A percentile compares a stretch with the other conserved stretches of the same genome.
Evolutionary conservation across 306 rosid genomes (phyloP).

Genomic region (Albizia julibrissin): DNA sequence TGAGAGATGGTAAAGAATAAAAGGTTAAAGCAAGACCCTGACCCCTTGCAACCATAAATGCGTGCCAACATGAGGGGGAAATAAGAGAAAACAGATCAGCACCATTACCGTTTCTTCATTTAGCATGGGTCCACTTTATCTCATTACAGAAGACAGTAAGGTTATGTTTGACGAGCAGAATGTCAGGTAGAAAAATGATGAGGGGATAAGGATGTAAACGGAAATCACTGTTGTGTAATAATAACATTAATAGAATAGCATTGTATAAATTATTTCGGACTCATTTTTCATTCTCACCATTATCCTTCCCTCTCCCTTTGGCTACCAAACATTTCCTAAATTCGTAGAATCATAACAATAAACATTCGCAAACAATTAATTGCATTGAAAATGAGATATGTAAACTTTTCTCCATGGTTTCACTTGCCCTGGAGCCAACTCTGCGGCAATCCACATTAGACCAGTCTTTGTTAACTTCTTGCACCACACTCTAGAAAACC

Average conservation of each 20-base stretch:
- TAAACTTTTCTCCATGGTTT: neutral
- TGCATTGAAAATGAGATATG: neutral
- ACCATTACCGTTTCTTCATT: neutral
- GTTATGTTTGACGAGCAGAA: neutral
- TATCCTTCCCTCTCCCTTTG: neutral
- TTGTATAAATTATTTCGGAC: neutral
- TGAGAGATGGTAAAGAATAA: neutral
- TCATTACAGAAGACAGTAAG: neutral
- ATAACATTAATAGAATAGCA: neutral
- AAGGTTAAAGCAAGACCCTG: neutral
- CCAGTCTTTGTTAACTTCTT: neutral
- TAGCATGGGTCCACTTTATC: neutral
- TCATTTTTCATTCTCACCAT: neutral
- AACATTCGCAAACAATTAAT: neutral
- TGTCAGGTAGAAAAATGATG: neutral
- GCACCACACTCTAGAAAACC: neutral
- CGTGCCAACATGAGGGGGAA: neutral
- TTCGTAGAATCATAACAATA: neutral
- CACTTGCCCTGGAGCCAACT: neutral
- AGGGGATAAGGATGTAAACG: neutral
- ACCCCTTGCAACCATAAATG: neutral
- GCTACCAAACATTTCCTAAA: neutral
- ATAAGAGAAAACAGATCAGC: neutral
- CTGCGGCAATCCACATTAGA: neutral
- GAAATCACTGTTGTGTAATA: neutral